Conservation (phyloP, 2,329 filamentous ascomycete species). For the Pseudopithomyces maydicus region DNA sequence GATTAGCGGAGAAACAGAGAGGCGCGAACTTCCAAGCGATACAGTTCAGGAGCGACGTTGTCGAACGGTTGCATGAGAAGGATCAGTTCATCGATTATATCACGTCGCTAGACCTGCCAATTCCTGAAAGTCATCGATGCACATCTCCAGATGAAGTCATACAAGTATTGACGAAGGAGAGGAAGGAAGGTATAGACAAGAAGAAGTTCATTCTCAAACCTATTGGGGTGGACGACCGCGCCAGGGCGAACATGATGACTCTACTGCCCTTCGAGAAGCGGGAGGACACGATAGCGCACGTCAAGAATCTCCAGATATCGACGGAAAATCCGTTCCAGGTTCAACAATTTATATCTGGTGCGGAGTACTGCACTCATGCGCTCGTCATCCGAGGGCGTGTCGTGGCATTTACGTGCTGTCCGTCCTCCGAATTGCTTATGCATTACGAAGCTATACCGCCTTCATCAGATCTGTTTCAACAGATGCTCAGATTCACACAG, state of each 20-base stretch:
- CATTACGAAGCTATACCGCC: slow-evolving; percentile 66
- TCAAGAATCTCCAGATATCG: slow-evolving; percentile 62
- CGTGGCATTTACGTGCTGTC: slow-evolving; percentile 69
- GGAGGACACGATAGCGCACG: slow-evolving; percentile 59
- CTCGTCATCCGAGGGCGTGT: slow-evolving; percentile 69
- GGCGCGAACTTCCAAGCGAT: slow-evolving; percentile 65
- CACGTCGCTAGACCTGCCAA: slow-evolving; percentile 46
- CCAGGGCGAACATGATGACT: slow-evolving; percentile 65
- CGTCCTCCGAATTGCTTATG: slow-evolving; percentile 66
- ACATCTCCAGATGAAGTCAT: slow-evolving; percentile 59
- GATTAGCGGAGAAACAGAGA: slow-evolving; percentile 29
- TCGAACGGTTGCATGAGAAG: slow-evolving; percentile 66
- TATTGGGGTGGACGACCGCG: slow-evolving; percentile 65
- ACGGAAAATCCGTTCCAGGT: slow-evolving; percentile 65
- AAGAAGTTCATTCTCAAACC: slow-evolving; percentile 70
- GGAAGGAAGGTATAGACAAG: slow-evolving; percentile 31
- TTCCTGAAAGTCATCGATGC: slow-evolving; percentile 56
- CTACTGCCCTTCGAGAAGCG: slow-evolving; percentile 63
- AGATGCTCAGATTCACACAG: slow-evolving; percentile 70
- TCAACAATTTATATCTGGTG: slow-evolving; percentile 68
- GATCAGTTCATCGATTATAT: slow-evolving; percentile 67
- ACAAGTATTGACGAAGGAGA: slow-evolving; percentile 51
- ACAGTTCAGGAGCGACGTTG: slow-evolving; percentile 64
- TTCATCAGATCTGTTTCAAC: slow-evolving; percentile 58
- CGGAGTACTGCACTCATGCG: slow-evolving; percentile 74